Percentiles rank a stretch among this genome's conserved stretches.
Conservation (phyloP, 345 rosid species). For the Hibiscus trionum region DNA sequence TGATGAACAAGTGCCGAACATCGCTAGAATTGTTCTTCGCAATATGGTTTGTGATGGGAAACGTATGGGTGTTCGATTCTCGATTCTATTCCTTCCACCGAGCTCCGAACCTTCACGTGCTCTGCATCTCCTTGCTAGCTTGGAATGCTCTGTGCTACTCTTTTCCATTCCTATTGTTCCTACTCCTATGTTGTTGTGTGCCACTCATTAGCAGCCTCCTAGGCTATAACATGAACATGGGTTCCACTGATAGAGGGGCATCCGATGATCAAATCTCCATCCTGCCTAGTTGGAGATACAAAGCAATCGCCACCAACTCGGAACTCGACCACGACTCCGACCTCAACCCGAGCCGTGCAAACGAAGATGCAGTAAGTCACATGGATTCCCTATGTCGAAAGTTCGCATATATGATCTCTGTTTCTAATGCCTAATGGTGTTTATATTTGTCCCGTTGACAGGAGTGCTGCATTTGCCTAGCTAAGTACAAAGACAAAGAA, state of each 20-base stretch:
- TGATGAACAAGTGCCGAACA: constrained; percentile 89
- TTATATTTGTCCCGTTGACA: constrained; percentile 18
- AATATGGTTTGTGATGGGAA: constrained; percentile 99
- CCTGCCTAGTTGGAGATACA: constrained; percentile 79
- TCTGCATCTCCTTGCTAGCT: constrained; percentile 81
- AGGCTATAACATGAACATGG: constrained; percentile 93
- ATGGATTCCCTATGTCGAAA: too few species aligned
- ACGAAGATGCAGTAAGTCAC: constrained; percentile 48
- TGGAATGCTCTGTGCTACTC: constrained; percentile 94
- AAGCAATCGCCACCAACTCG: constrained; percentile 29
- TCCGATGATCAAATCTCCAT: constrained; percentile 81
- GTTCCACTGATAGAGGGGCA: constrained; percentile 70
- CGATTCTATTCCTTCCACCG: constrained; percentile 67
- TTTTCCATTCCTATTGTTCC: constrained; percentile 82
- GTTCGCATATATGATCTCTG: not conserved
- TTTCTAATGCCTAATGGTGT: not conserved
- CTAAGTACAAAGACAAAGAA: constrained; percentile 82
- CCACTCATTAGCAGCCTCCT: constrained; percentile 72
- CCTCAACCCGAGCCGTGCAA: not conserved
- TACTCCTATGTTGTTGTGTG: constrained; percentile 78
- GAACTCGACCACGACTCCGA: constrained; percentile 22
- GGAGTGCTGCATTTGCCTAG: constrained; percentile 93
- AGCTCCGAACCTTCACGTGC: constrained; percentile 82
- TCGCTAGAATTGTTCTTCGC: constrained; percentile 95
- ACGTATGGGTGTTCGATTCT: constrained; percentile 95